Base-by-base conservation (phyloP, 345 rosid species). In the Sisymbrium altissimum region DNA sequence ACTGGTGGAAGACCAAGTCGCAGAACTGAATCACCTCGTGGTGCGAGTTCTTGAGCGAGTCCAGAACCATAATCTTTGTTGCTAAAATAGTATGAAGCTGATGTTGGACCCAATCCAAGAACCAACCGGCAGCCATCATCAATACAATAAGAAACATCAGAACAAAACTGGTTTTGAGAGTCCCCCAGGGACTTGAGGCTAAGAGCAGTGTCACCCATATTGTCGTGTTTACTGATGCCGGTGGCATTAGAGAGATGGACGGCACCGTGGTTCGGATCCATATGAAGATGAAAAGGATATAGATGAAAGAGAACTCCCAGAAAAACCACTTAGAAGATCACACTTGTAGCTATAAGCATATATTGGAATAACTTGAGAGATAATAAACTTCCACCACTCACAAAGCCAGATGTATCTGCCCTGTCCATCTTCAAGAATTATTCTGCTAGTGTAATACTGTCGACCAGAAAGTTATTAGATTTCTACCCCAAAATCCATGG, bases 101-200 rank as follows among this genome's bases (percentile, higher is more conserved):
- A 81, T 29, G 97, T 84, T 36, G 97, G 98, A 57, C 97, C 98
- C 65, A 94, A 58, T 59, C 98, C 97, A 49, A 94, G 96, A 48
- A 91, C 96, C 81, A 94, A 87, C 40, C 81, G 83, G 79, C 98
- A 94, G 45, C 87, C 82, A 43, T 87, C 98, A 79, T 91, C 96
- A 36, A 80, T 79, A 65, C 78, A 68, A 64, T 41, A 70, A 15
- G 85, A 52, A 27, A 84, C 70, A 61, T 85, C 86, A 55, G 67
- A 74, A 43, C 78, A 75, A 19, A 30, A 21, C 54, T 75, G 81
- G 77, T 67, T 67, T 52, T 68, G 70, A 53, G 58, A 60, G 17
- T 68, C 66, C 30, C 76, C 81, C 29, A 80, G 76, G 74, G 84
- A 86, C 45, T 88, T 85, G 74, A 94, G 73, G 79, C 90, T 64